Percentiles rank a stretch among this genome's conserved stretches.
phyloP scores from a whole-genome alignment of 2,329 filamentous ascomycete genomes.

The Emergomyces africanus region DNA sequence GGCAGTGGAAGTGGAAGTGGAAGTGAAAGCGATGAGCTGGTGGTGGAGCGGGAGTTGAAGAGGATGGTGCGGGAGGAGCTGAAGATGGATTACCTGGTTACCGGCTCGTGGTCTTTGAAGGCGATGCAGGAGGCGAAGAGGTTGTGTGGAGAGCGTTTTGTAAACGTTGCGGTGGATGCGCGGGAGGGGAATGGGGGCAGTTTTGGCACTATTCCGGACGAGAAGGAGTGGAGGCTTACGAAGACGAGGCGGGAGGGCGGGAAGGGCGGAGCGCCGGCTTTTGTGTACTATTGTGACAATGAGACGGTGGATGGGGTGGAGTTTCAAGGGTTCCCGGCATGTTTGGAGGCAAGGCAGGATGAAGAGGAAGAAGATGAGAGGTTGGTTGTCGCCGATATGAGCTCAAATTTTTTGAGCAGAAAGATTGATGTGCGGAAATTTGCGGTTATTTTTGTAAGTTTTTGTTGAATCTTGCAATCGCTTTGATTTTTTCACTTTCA shows the following conservation, averaged over 20 bases:
- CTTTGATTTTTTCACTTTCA: background rate
- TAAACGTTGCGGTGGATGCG: slow-evolving; percentile 65
- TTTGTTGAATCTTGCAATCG: background rate
- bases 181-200: slow-evolving; percentile 58
- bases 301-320: slow-evolving; percentile 85
- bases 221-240: slow-evolving; percentile 61
- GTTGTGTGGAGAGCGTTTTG: slow-evolving; percentile 58
- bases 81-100: slow-evolving; percentile 80
- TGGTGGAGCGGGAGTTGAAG: slow-evolving; percentile 48
- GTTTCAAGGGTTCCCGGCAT: slow-evolving; percentile 61
- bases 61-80: slow-evolving; percentile 57
- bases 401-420: slow-evolving; percentile 80
- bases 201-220: slow-evolving; percentile 70
- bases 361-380: slow-evolving; percentile 46
- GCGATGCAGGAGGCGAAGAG: slow-evolving; percentile 71
- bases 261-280: slow-evolving; percentile 36
- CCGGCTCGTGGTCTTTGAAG: slow-evolving; percentile 83
- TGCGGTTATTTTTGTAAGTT: slow-evolving; percentile 65
- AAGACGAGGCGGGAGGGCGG: slow-evolving; percentile 44
- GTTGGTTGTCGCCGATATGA: slow-evolving; percentile 85
- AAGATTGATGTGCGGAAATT: slow-evolving; percentile 66
- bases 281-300: slow-evolving; percentile 88
- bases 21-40: too few relatives aligned
- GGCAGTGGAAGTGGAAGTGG: slow-evolving; percentile 46
- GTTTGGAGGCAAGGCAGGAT: slow-evolving; percentile 48